Conservation (phyloP, 345 rosid genomes). For the Arabidopsis thaliana region TAIR10.1 NC_003074.8:8155501-8156000, state of each 20-base stretch:
- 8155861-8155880: no score
- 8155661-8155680: not conserved
- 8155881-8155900: no score
- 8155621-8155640: not conserved
- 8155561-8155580: constrained; percentile 6
- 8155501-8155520: not conserved
- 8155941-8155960: not conserved
- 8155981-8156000: not conserved
- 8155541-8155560: constrained; percentile 20
- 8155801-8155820: not conserved
- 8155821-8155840: not conserved
- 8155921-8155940: not conserved
- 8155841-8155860: not conserved
- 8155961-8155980: not conserved
- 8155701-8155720: not conserved
- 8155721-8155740: not conserved
- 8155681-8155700: not conserved
- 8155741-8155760: not conserved
- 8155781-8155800: not conserved
- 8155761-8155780: not conserved
- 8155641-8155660: not conserved
- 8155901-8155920: not conserved
- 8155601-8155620: constrained; percentile 28
- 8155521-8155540: constrained; percentile 4
- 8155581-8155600: constrained; percentile 1